Conservation (phyloP, 768 basidiomycete species). For the Termitomyces sp. region DNA sequence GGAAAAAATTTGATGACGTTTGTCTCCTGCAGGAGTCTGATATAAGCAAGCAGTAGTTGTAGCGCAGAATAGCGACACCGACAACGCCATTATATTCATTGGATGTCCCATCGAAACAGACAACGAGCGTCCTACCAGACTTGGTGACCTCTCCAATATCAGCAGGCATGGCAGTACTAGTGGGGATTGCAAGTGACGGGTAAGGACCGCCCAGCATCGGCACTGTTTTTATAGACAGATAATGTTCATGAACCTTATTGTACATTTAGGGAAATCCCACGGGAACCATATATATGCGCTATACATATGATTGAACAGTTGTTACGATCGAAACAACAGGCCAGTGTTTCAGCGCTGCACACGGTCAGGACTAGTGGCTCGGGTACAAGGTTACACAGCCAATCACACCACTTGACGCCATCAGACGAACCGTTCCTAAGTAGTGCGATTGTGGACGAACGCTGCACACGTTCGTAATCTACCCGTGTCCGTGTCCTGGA, state of each 20-base stretch:
- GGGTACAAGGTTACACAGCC: not conserved
- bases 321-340: not conserved
- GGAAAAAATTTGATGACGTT: constrained; percentile 32
- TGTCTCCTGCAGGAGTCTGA: constrained; percentile 21
- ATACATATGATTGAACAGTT: not conserved
- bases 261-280: not conserved
- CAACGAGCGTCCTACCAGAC: constrained; percentile 15
- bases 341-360: not conserved
- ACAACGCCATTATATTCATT: constrained; percentile 41
- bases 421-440: not conserved
- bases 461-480: not conserved
- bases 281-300: too few relatives aligned
- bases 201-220: not conserved
- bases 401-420: not conserved
- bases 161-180: constrained; percentile 15
- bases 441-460: too few relatives aligned
- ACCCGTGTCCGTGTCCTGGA: not conserved
- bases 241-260: not conserved
- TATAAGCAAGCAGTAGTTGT: not conserved
- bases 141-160: constrained; percentile 15
- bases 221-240: constrained; percentile 7
- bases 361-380: not conserved
- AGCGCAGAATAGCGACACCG: constrained; percentile 13
- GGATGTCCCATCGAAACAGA: constrained; percentile 63
- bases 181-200: not conserved